Evolutionary conservation across 192 early-diverging fungal genomes (phyloP).

Genomic region (Coemansia asiatica): DNA sequence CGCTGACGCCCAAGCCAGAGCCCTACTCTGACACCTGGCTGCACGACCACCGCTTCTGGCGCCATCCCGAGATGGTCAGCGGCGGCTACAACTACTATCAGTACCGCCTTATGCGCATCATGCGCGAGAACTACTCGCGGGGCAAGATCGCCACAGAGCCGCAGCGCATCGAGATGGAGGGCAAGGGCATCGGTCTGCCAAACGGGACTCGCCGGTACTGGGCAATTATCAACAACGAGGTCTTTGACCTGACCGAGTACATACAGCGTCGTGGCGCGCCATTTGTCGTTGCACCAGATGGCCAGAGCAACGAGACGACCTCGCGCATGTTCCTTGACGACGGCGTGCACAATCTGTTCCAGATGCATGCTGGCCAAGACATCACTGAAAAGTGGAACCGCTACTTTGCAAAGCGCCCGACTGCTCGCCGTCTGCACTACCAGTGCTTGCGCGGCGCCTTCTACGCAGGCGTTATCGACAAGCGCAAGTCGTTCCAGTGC

Average conservation of each 20-base stretch:
- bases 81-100: constrained; percentile 65
- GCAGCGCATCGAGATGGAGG: constrained; percentile 60
- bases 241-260: constrained; percentile 73
- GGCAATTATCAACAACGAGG: constrained; percentile 67
- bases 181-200: constrained; percentile 48
- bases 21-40: constrained; percentile 64
- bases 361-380: constrained; percentile 63
- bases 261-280: constrained; percentile 58
- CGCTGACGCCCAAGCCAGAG: constrained; percentile 52
- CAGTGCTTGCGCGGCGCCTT: constrained; percentile 82
- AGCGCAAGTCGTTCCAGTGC: constrained; percentile 74
- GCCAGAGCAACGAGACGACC: constrained; percentile 38
- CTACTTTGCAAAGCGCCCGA: constrained; percentile 52
- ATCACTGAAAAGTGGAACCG: constrained; percentile 62
- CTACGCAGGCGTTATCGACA: constrained; percentile 81
- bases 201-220: constrained; percentile 52
- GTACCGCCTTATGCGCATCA: constrained; percentile 61
- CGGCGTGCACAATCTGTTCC: constrained; percentile 64
- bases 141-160: constrained; percentile 66
- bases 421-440: constrained; percentile 52
- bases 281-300: constrained; percentile 50
- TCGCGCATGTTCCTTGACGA: constrained; percentile 65
- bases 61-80: constrained; percentile 52
- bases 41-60: constrained; percentile 69
- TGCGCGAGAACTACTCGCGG: constrained; percentile 66